These are phyloP conservation scores for Biscogniauxia mediterranea DNA, from an alignment of 2,329 filamentous ascomycete species.

Conservation along the genomic window DNA sequence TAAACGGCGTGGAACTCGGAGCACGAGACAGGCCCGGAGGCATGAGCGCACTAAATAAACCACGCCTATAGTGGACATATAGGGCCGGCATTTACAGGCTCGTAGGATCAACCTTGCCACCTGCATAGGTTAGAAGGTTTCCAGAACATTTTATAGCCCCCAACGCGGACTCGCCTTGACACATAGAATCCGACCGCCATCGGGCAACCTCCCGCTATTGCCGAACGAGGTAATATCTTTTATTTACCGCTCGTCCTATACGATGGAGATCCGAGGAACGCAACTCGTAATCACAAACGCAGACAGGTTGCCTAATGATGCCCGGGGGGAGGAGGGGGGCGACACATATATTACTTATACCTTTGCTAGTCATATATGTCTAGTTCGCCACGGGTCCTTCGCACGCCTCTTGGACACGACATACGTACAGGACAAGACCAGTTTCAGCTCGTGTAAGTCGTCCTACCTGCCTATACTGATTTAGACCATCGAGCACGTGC, in stretches of 20 bases:
- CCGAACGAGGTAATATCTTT: not conserved
- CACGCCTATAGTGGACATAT: not conserved
- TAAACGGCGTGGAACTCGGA: not conserved
- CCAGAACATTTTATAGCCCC: not conserved
- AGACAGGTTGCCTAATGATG: no score
- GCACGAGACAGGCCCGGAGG: not conserved
- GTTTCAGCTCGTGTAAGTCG: not conserved
- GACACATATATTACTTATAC: no score
- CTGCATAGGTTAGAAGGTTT: not conserved
- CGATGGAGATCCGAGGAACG: not conserved
- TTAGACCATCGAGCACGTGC: not conserved
- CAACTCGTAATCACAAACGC: no score
- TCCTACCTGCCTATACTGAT: not conserved
- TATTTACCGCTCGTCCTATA: not conserved
- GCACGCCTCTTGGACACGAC: not conserved
- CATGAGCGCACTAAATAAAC: not conserved
- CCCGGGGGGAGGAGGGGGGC: no score
- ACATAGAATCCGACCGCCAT: not conserved
- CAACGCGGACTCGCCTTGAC: not conserved
- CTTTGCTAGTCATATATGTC: no score
- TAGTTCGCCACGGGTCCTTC: not conserved
- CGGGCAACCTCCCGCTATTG: not conserved
- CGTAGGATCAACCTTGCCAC: not conserved
- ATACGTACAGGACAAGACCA: not conserved
- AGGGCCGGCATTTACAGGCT: not conserved